Evolutionary conservation across 2,329 filamentous ascomycete genomes (phyloP).

Genomic region (Gyromitra esculenta): DNA sequence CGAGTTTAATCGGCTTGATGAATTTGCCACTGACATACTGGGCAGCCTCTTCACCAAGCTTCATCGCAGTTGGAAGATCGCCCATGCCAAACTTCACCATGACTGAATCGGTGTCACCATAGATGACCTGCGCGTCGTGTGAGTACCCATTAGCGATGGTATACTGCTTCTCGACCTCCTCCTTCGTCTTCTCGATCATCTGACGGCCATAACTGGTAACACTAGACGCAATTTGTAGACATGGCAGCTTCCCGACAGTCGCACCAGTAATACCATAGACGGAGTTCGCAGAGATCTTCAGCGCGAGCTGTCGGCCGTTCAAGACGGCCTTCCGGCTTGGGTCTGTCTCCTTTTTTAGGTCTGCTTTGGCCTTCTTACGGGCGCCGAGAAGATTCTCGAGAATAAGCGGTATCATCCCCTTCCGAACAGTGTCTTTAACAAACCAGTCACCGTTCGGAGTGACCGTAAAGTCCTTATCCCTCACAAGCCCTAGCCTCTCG

Average conservation of each 20-base stretch:
- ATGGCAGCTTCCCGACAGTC: constrained; percentile 93
- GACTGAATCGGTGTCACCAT: constrained; percentile 98
- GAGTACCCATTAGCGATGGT: constrained; percentile 93
- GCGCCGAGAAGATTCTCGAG: constrained; percentile 90
- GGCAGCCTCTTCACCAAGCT: constrained; percentile 90
- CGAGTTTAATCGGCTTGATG: constrained; percentile 94
- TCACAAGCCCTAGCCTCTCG: constrained; percentile 78
- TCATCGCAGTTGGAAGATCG: constrained; percentile 89
- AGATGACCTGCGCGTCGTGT: constrained; percentile 95
- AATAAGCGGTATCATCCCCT: constrained; percentile 93
- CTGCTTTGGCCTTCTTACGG: constrained; percentile 77
- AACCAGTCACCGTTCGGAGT: constrained; percentile 96
- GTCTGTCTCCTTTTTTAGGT: constrained; percentile 86
- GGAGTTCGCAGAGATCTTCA: constrained; percentile 97
- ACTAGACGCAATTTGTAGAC: constrained; percentile 92
- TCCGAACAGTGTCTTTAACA: constrained; percentile 85
- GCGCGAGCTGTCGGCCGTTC: constrained; percentile 93
- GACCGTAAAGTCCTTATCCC: constrained; percentile 94
- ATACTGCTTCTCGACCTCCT: constrained; percentile 91
- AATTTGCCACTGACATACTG: constrained; percentile 90
- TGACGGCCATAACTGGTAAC: constrained; percentile 96
- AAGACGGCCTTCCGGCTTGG: constrained; percentile 97
- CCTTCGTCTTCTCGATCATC: constrained; percentile 98
- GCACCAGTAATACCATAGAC: constrained; percentile 98
- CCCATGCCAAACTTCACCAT: constrained; percentile 98